phyloP scores from a whole-genome alignment of 1,284 basidiomycete genomes.

The Rhodotorula glutinis region DNA sequence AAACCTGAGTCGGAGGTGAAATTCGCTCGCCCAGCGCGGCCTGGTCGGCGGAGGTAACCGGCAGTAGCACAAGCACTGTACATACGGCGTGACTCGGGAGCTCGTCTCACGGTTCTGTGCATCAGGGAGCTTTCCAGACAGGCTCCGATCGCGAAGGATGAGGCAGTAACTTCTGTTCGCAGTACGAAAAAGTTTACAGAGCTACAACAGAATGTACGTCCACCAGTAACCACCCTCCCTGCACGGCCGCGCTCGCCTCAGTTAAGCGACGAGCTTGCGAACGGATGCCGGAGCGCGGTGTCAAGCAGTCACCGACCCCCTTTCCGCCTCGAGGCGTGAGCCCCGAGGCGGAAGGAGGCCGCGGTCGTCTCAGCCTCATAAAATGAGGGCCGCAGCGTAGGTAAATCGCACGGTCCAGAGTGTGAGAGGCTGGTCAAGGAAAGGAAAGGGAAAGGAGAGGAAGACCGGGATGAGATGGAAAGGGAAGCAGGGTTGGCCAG shows the following conservation, averaged over 20 bases:
- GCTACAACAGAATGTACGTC: not conserved
- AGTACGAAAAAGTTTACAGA: not conserved
- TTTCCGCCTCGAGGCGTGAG: not conserved
- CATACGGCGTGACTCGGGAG: no score
- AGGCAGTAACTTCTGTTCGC: not conserved
- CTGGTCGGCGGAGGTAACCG: constrained; percentile 39
- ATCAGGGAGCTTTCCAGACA: not conserved
- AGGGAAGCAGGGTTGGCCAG: not conserved
- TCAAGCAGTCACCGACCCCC: constrained; percentile 3
- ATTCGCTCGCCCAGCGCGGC: constrained; percentile 45
- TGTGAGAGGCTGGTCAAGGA: constrained; percentile 14
- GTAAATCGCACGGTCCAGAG: constrained; percentile 21
- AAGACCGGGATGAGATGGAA: no score
- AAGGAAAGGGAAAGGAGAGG: not conserved
- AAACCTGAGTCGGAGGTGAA: constrained; percentile 23
- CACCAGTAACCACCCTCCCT: constrained; percentile 1
- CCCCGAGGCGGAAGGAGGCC: not conserved
- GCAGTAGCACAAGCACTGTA: not conserved
- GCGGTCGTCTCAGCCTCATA: constrained; percentile 15
- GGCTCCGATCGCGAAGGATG: no score
- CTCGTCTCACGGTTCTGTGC: no score
- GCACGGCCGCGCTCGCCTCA: not conserved
- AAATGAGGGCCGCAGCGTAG: constrained; percentile 21
- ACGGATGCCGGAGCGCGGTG: constrained; percentile 3
- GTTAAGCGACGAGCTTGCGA: not conserved